These are phyloP conservation scores for Trametes sp. DNA, from an alignment of 1,284 basidiomycete species.

Conservation along the genomic window DNA sequence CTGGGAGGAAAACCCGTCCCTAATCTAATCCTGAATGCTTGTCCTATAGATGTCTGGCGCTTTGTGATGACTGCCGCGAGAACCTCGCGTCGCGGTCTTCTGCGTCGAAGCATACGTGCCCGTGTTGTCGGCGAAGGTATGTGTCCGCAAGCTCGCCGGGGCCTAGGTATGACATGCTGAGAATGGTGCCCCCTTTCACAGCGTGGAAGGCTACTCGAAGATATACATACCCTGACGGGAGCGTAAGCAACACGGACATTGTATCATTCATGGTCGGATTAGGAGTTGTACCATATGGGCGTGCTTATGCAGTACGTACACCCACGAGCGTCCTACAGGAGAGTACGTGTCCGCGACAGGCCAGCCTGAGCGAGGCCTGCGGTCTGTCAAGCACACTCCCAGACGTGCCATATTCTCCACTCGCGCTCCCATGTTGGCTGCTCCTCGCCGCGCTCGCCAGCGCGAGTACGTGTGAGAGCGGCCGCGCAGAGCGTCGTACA, in stretches of 20 bases:
- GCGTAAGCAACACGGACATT: background rate
- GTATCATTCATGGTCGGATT: slow-evolving; percentile 8
- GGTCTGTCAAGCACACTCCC: slow-evolving; percentile 13
- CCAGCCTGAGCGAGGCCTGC: slow-evolving; percentile 1
- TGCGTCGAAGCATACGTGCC: slow-evolving; percentile 74
- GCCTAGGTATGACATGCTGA: slow-evolving; percentile 9
- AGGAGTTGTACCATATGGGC: slow-evolving; percentile 17
- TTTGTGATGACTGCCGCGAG: slow-evolving; percentile 77
- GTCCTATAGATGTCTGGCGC: slow-evolving; percentile 64
- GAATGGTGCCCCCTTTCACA: slow-evolving; percentile 37
- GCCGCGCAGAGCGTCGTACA: background rate
- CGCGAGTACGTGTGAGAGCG: background rate
- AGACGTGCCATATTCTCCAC: background rate
- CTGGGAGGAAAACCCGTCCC: background rate
- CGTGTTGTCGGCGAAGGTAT: slow-evolving; percentile 74
- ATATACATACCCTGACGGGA: slow-evolving; percentile 53
- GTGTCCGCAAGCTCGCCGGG: slow-evolving; percentile 36
- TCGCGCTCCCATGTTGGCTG: background rate
- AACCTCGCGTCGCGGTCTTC: slow-evolving; percentile 69
- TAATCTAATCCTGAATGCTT: background rate
- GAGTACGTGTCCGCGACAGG: slow-evolving; percentile 1
- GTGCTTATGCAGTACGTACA: background rate
- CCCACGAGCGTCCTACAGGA: no score
- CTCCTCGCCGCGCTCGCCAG: background rate
- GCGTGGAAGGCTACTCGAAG: slow-evolving; percentile 77